Percentiles rank a stretch among this genome's conserved stretches.
phyloP scores from a whole-genome alignment of 2,329 filamentous ascomycete species.

The Fusarium bactridioides region DNA sequence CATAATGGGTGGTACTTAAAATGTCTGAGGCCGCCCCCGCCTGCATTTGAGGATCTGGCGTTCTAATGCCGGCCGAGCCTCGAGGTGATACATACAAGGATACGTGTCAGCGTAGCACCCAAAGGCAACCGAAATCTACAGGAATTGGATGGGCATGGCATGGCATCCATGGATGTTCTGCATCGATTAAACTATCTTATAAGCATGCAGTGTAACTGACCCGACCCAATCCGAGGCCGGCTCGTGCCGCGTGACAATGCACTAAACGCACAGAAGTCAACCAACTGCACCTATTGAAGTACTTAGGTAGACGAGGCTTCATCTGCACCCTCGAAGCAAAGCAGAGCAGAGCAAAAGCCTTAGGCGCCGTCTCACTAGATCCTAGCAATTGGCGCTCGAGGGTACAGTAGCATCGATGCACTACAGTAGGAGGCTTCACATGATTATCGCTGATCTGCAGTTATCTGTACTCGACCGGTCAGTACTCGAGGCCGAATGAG shows the following conservation, averaged over 20 bases:
- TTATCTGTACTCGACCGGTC: neutral
- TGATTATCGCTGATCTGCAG: neutral
- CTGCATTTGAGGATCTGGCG: neutral
- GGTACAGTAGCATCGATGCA: neutral
- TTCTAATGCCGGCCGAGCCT: neutral
- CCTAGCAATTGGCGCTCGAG: neutral
- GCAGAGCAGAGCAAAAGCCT: neutral
- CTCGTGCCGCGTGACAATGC: neutral
- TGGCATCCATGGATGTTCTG: neutral
- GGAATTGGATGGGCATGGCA: neutral
- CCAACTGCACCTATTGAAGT: neutral
- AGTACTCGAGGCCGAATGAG: neutral
- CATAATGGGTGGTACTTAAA: neutral
- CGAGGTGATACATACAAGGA: neutral
- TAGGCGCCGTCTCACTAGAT: neutral
- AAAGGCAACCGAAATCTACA: neutral
- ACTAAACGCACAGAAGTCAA: neutral
- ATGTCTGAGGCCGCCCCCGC: neutral
- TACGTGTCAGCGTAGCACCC: neutral
- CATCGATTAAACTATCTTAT: neutral
- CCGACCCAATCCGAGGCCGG: neutral
- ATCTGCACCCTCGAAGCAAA: neutral
- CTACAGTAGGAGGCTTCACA: neutral
- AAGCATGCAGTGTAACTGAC: neutral
- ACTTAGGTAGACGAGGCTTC: neutral